Conservation (phyloP, 106 monocot genomes). For the Dioscorea alata region DNA sequence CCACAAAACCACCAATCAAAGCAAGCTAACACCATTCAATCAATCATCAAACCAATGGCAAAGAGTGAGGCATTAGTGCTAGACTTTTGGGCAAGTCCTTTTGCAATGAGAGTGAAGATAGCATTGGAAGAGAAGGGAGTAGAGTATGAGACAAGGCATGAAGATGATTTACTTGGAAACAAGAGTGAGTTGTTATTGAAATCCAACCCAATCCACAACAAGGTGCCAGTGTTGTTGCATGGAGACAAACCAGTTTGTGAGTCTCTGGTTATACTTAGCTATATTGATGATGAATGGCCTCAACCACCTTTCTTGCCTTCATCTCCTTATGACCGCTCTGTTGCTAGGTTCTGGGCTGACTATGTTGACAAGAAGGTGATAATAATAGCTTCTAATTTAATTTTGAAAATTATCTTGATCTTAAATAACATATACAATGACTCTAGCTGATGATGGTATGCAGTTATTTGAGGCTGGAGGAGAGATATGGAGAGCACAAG, state of each 20-base stretch:
- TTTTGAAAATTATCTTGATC: no score
- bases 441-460: not conserved
- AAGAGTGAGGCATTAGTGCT: constrained; percentile 9
- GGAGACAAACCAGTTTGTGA: constrained; percentile 21
- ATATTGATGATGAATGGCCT: constrained; percentile 22
- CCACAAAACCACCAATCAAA: no score
- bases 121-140: constrained; percentile 17
- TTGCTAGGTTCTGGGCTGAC: constrained; percentile 25
- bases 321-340: constrained; percentile 20
- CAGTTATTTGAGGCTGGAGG: not conserved
- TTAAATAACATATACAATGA: no score
- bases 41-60: no score
- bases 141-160: constrained; percentile 15
- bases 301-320: not conserved
- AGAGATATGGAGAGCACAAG: not conserved
- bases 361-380: constrained; percentile 25
- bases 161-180: not conserved
- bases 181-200: constrained; percentile 29
- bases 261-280: constrained; percentile 19
- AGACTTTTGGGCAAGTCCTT: constrained; percentile 15
- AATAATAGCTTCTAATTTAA: no score
- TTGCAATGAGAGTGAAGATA: constrained; percentile 11
- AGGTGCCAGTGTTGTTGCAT: constrained; percentile 31
- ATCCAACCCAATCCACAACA: constrained; percentile 25
- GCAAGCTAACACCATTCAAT: no score